Percentiles rank a stretch among this genome's conserved stretches.
phyloP scores from a whole-genome alignment of 176 grass and related monocot genomes.

The Avena atlantica region DNA sequence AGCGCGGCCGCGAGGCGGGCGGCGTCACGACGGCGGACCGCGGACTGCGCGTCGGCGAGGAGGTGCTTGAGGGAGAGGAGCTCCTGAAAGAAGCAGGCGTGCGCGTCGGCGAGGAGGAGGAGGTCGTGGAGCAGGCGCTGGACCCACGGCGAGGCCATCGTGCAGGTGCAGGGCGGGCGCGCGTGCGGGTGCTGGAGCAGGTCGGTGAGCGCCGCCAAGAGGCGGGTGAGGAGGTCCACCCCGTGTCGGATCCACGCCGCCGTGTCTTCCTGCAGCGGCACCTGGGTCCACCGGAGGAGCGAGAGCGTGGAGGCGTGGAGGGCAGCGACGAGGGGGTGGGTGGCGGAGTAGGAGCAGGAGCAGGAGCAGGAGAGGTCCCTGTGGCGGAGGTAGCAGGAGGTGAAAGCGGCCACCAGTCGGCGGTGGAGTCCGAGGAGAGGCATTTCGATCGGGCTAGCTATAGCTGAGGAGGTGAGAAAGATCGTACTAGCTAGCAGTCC shows the following conservation, averaged over 20 bases:
- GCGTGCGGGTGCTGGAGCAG: constrained; percentile 59
- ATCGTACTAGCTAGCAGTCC: too few relatives aligned
- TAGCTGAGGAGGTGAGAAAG: too few relatives aligned
- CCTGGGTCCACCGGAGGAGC: constrained; percentile 35
- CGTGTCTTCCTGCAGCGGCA: neutral
- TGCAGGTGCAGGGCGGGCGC: neutral
- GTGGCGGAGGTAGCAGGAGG: too few relatives aligned
- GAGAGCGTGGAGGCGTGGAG: neutral
- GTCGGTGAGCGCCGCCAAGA: constrained; percentile 37
- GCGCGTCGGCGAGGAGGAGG: constrained; percentile 56
- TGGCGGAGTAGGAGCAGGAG: constrained; percentile 42
- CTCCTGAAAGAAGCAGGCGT: constrained; percentile 53
- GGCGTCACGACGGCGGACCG: constrained; percentile 45
- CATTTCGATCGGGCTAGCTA: too few relatives aligned
- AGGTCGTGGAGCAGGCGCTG: constrained; percentile 58
- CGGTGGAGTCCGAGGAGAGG: too few relatives aligned
- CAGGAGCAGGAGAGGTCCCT: too few relatives aligned
- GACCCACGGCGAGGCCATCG: constrained; percentile 1
- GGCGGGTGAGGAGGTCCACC: neutral
- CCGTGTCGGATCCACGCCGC: constrained; percentile 49
- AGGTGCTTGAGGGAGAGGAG: constrained; percentile 44
- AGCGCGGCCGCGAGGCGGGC: constrained; percentile 48
- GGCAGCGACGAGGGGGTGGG: constrained; percentile 45
- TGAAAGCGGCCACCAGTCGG: too few relatives aligned
- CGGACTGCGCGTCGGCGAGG: constrained; percentile 53